A percentile compares a stretch with the other conserved stretches of the same genome.
Conservation (phyloP, 164 flowering plant species). For the Nymphaea thermarum region DNA sequence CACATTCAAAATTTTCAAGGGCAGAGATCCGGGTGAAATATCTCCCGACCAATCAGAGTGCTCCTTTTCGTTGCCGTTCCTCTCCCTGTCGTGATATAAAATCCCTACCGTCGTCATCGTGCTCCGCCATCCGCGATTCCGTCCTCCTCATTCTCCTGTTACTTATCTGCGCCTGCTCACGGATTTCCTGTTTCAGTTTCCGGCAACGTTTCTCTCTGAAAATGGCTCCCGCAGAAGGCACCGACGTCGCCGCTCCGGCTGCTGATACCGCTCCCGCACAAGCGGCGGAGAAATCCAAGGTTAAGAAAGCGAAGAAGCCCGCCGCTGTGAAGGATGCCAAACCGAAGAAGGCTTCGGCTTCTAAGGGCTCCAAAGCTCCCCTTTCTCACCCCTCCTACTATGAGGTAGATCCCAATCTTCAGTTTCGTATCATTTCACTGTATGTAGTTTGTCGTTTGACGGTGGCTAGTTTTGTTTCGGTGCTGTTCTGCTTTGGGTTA, state of each 20-base stretch:
- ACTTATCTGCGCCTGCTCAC: background rate
- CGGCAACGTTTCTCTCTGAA: background rate
- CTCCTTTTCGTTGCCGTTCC: conserved; percentile 6
- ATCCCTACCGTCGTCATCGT: no score
- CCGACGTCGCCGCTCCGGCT: background rate
- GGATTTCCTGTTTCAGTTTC: background rate
- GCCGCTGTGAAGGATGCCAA: conserved; percentile 16
- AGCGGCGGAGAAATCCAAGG: conserved; percentile 7
- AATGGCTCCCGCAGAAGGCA: conserved; percentile 20
- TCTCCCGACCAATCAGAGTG: conserved; percentile 23
- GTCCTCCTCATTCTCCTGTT: background rate
- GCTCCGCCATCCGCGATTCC: no score
- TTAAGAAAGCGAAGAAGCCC: conserved; percentile 1
- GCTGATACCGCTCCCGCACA: conserved; percentile 7
- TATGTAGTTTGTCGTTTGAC: background rate
- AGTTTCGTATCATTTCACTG: background rate
- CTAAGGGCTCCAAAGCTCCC: conserved; percentile 15
- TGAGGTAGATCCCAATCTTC: conserved; percentile 19
- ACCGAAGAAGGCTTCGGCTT: conserved; percentile 14
- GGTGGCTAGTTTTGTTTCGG: background rate
- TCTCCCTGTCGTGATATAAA: conserved; percentile 12
- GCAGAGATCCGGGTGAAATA: conserved; percentile 18
- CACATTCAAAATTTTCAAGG: conserved; percentile 10
- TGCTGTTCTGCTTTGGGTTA: background rate
- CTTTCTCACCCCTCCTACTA: conserved; percentile 36